Evolutionary conservation across 352 stramenopile species (phyloP).

Genomic region (Globisporangium perplexum): DNA sequence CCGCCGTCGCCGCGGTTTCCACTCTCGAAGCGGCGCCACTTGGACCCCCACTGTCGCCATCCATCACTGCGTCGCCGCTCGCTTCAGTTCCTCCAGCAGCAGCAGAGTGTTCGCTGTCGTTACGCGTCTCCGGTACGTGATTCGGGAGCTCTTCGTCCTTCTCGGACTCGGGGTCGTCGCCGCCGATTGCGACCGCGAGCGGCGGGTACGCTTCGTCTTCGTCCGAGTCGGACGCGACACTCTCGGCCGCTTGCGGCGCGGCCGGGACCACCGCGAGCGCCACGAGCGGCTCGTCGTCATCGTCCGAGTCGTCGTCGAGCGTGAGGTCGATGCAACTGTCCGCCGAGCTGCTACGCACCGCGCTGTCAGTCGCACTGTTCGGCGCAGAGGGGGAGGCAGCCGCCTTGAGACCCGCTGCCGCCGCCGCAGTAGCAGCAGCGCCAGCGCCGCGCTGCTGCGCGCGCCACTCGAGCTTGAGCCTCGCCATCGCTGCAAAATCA

Average conservation of each 20-base stretch:
- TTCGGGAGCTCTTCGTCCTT: slow-evolving; percentile 28
- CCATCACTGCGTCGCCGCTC: not conserved
- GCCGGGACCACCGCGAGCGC: not conserved
- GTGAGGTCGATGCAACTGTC: slow-evolving; percentile 46
- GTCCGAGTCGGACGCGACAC: slow-evolving; percentile 36
- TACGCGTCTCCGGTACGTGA: too few species aligned
- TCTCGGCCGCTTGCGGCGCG: slow-evolving; percentile 7
- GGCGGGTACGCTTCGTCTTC: slow-evolving; percentile 56
- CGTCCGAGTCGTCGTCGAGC: slow-evolving; percentile 43
- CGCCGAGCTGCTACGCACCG: not conserved
- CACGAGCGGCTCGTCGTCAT: slow-evolving; percentile 38
- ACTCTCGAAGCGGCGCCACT: too few species aligned
- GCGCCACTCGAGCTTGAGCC: slow-evolving; percentile 14
- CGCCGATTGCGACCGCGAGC: slow-evolving; percentile 1
- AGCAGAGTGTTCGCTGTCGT: not conserved
- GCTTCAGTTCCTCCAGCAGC: not conserved
- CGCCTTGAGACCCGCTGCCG: not conserved
- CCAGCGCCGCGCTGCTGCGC: not conserved
- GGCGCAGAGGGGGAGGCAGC: too few species aligned
- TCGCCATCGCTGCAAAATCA: too few species aligned
- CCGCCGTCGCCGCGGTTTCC: too few species aligned
- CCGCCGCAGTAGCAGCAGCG: too few species aligned
- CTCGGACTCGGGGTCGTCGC: slow-evolving; percentile 20
- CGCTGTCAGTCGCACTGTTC: not conserved
- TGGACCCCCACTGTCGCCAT: too few species aligned